phyloP scores from a whole-genome alignment of 345 rosid species.

The Limnanthes douglasii region DNA sequence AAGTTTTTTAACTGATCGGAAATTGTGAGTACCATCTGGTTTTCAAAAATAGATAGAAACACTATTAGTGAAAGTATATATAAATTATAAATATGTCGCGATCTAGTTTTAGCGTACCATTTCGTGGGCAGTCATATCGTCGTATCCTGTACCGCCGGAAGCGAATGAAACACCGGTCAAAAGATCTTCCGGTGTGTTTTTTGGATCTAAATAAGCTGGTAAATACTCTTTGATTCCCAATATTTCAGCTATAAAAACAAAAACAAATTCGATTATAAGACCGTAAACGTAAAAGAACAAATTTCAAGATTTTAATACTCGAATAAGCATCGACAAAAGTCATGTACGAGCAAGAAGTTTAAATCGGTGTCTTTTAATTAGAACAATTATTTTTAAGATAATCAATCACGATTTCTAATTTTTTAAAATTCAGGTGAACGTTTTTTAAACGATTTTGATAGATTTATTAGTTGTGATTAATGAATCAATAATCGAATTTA shows the following conservation, averaged over 20 bases:
- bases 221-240: slow-evolving; percentile 28
- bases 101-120: slow-evolving; percentile 9
- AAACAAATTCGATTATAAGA: neutral
- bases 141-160: slow-evolving; percentile 40
- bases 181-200: slow-evolving; percentile 27
- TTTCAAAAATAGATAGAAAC: too few species aligned
- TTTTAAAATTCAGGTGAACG: too few species aligned
- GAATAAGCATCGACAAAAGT: neutral
- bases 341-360: too few species aligned
- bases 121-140: slow-evolving; percentile 29
- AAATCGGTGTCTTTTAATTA: too few species aligned
- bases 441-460: too few species aligned
- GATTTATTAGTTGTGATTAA: too few species aligned
- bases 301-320: neutral
- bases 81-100: too few species aligned
- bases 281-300: neutral
- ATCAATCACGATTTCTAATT: too few species aligned
- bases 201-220: slow-evolving; percentile 41
- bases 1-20: slow-evolving; percentile 30
- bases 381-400: too few species aligned
- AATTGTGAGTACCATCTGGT: slow-evolving; percentile 30
- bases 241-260: slow-evolving; percentile 19
- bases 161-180: slow-evolving; percentile 54
- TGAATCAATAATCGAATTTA: too few species aligned
- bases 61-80: too few species aligned